Conservation (phyloP, 192 early-diverging fungal species). For the Mortierella antarctica region DNA sequence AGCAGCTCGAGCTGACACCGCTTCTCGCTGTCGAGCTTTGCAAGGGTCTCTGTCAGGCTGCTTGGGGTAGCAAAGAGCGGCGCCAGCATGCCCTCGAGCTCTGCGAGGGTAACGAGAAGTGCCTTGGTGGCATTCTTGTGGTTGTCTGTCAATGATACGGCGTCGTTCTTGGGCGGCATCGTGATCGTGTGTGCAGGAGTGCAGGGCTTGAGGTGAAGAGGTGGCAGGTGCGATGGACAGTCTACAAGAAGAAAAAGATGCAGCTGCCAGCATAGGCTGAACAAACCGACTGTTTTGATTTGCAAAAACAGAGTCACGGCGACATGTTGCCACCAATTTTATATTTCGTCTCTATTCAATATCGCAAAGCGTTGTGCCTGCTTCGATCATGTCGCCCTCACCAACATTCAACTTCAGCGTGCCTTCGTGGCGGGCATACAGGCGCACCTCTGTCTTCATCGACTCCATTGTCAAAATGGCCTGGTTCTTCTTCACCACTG, state of each 20-base stretch:
- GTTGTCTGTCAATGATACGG: conserved; percentile 14
- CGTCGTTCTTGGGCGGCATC: too few species aligned
- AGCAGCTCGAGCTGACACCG: conserved; percentile 67
- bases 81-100: conserved; percentile 27
- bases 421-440: conserved; percentile 67
- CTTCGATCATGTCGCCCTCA: conserved; percentile 70
- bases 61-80: conserved; percentile 24
- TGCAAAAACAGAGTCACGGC: neutral
- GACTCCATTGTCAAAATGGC: conserved; percentile 71
- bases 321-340: neutral
- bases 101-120: conserved; percentile 19
- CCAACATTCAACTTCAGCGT: conserved; percentile 62
- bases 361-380: conserved; percentile 63
- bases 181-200: too few species aligned
- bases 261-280: neutral
- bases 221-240: too few species aligned
- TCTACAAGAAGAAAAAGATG: neutral
- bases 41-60: conserved; percentile 55
- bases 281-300: neutral
- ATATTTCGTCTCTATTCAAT: conserved; percentile 35
- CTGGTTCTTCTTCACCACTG: conserved; percentile 65
- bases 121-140: conserved; percentile 45
- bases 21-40: conserved; percentile 59
- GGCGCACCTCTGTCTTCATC: conserved; percentile 74
- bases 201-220: too few species aligned